Evolutionary conservation across 306 rosid genomes (phyloP).

Genomic region (Quercus mongolica): DNA sequence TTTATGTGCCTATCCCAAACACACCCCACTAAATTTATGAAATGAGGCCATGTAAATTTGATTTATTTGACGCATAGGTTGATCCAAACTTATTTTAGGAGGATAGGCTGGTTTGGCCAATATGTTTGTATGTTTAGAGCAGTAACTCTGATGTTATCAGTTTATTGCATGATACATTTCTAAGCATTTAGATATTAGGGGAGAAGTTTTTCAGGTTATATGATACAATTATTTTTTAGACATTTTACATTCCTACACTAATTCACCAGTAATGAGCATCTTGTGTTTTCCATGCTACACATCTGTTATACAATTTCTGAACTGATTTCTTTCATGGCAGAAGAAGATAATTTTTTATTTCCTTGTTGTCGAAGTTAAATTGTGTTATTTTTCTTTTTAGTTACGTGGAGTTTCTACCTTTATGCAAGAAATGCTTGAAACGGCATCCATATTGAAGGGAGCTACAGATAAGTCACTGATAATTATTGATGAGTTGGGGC

Average conservation of each 20-base stretch:
- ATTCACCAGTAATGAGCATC: neutral
- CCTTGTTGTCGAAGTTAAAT: constrained; percentile 14
- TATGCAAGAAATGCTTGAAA: constrained; percentile 99
- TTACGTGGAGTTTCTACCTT: constrained; percentile 97
- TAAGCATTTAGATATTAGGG: neutral
- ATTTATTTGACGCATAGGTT: neutral
- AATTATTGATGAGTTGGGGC: constrained; percentile 96
- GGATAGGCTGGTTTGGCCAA: neutral
- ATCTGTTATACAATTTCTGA: neutral
- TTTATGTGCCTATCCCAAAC: neutral
- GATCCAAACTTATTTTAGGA: neutral
- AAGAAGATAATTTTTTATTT: constrained; percentile 9
- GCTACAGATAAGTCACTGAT: constrained; percentile 87
- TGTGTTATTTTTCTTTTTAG: constrained; percentile 35
- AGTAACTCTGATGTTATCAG: neutral
- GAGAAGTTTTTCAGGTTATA: neutral
- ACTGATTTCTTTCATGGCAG: neutral
- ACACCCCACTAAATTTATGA: neutral
- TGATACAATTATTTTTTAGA: neutral
- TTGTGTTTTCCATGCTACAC: neutral
- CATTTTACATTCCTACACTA: neutral
- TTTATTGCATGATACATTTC: neutral
- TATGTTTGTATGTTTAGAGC: neutral
- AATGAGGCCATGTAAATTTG: neutral
- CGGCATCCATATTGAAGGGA: constrained; percentile 93